phyloP scores from a whole-genome alignment of 2,329 filamentous ascomycete genomes.

The Ceratocystis lukuohia region DNA sequence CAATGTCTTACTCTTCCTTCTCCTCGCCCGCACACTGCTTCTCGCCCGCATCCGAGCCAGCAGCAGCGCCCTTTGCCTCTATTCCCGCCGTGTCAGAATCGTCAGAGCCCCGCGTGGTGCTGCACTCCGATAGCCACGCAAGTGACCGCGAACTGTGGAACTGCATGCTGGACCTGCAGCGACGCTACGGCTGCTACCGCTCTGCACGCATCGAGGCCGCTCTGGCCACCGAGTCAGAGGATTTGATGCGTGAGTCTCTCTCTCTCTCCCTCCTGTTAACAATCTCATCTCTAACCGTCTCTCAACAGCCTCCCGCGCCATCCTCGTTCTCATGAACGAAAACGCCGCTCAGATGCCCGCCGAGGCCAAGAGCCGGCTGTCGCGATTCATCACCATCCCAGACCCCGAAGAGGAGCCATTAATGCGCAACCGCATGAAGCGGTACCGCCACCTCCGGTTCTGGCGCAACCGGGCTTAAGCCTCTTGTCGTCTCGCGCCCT shows the following conservation, averaged over 20 bases:
- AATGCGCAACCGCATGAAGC: slow-evolving; percentile 13
- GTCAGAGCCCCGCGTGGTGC: not conserved
- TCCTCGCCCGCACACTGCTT: not conserved
- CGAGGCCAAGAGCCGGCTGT: slow-evolving; percentile 22
- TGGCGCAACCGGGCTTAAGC: slow-evolving; percentile 20
- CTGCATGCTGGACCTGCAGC: slow-evolving; percentile 37
- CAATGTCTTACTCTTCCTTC: slow-evolving; percentile 4
- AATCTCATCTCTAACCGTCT: not conserved
- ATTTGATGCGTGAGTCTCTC: slow-evolving; percentile 34
- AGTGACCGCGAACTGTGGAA: slow-evolving; percentile 29
- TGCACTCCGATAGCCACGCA: not conserved
- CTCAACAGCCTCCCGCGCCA: slow-evolving; percentile 21
- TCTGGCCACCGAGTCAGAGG: slow-evolving; percentile 29
- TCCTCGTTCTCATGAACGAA: slow-evolving; percentile 23
- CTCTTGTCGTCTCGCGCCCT: not conserved
- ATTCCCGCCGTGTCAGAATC: not conserved
- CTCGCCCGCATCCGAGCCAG: not conserved
- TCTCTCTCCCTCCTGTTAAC: not conserved
- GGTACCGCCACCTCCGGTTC: slow-evolving; percentile 22
- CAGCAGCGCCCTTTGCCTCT: not conserved
- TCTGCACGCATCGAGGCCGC: slow-evolving; percentile 37
- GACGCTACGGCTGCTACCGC: slow-evolving; percentile 36
- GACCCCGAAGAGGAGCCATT: slow-evolving; percentile 16
- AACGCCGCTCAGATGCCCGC: slow-evolving; percentile 22
- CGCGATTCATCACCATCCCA: slow-evolving; percentile 19